These are phyloP conservation scores for Zoysia pacifica DNA, from an alignment of 176 grass and related monocot species.

Conservation along the genomic window DNA sequence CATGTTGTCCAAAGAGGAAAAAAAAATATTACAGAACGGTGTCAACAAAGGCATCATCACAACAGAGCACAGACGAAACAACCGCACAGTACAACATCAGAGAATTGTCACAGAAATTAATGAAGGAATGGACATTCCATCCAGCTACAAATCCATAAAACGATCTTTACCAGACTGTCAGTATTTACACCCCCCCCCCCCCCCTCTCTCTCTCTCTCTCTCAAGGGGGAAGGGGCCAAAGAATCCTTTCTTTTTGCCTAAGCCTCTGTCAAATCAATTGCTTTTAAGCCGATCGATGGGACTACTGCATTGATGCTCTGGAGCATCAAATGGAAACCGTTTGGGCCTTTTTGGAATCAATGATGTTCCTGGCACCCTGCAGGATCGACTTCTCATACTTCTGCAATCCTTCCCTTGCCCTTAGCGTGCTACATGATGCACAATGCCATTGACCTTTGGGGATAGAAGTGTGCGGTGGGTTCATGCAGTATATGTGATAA, in stretches of 20 bases:
- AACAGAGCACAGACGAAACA: not conserved
- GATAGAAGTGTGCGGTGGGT: conserved; percentile 49
- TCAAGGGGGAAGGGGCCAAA: conserved; percentile 21
- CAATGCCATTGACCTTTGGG: conserved; percentile 86
- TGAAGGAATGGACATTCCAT: conserved; percentile 24
- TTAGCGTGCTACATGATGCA: conserved; percentile 51
- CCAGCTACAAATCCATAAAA: conserved; percentile 6
- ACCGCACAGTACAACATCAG: not conserved
- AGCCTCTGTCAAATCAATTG: conserved; percentile 17
- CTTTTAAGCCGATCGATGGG: not conserved
- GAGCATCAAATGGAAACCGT: not conserved
- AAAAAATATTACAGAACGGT: not conserved
- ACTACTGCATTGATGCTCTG: not conserved
- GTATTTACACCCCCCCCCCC: conserved; percentile 35
- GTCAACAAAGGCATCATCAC: conserved; percentile 15
- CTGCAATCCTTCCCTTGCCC: conserved; percentile 58
- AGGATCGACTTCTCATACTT: conserved; percentile 65
- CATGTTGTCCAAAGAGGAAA: not conserved
- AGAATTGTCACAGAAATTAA: conserved; percentile 17
- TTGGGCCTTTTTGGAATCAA: conserved; percentile 12
- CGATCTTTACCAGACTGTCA: conserved; percentile 32
- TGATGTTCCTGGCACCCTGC: conserved; percentile 11
- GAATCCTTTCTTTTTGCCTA: conserved; percentile 16
- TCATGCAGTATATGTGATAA: conserved; percentile 87
- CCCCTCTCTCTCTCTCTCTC: too few species aligned